Conservation (phyloP, 257 asterid genomes). For the Osmanthus fragrans region DNA sequence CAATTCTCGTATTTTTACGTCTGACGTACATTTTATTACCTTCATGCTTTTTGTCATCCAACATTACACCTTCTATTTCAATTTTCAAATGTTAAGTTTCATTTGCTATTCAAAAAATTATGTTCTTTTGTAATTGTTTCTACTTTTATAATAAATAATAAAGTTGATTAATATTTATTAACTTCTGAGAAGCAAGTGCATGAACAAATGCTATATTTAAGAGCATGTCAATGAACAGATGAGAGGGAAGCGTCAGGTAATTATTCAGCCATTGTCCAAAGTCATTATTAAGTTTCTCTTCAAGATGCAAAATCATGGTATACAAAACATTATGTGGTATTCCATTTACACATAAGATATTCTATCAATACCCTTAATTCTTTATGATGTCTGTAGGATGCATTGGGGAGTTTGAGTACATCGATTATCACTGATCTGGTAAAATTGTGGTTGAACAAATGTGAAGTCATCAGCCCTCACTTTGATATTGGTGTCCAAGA, state of each 20-base stretch:
- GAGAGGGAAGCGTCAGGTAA: slow-evolving; percentile 4
- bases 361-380: background rate
- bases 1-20: no score
- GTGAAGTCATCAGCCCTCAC: slow-evolving; percentile 15
- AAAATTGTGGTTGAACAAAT: no score
- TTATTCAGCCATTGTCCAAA: slow-evolving; percentile 2
- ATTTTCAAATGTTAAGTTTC: no score
- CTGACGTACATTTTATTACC: no score
- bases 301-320: slow-evolving; percentile 16
- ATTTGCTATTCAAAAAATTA: no score
- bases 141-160: no score
- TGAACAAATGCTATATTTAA: background rate
- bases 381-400: background rate
- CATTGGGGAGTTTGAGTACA: slow-evolving; percentile 12
- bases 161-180: no score
- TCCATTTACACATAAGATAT: background rate
- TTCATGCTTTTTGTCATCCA: no score
- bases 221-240: slow-evolving; percentile 14
- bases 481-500: slow-evolving; percentile 16
- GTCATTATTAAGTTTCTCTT: slow-evolving; percentile 19
- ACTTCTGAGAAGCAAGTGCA: no score
- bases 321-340: background rate
- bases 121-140: no score
- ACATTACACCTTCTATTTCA: no score
- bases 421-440: slow-evolving; percentile 7